Evolutionary conservation across 306 rosid species (phyloP), one percentile per base, ranked within the genome.

Genomic region (Inga leiocalycina): DNA sequence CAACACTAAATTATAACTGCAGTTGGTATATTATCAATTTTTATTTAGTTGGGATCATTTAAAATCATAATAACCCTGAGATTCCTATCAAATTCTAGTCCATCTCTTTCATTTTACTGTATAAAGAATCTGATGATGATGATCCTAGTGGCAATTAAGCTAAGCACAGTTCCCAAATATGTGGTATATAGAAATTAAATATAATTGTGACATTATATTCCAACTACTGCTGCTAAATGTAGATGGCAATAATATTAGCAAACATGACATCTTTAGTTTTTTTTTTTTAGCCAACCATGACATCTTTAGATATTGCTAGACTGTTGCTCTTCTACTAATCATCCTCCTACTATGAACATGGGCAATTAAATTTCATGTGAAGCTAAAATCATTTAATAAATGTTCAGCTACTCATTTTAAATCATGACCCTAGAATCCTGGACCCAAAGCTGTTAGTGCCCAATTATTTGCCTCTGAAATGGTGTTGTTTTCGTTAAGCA

Each of bases 201-300:
- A 76, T 35, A 76, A 75, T 70, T 24, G 80, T 27, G 78, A 76
- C 80, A n/a, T 49, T 0, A 14, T 49, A 49, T 76, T 83, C 78
- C 77, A 56, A 67, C 74, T 70, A 72, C 37, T 39, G 73, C 82
- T 16, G 41, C 72, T 12, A 10, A 41, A 43, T 43, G 2, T 32
- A 10, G 64, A 24, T 76, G 79, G 48, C 76, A 48, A 11, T 72
- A 45, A 45, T 45, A 45, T 67, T 35, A 67, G 72, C 72, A 35
- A 65, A 65, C 43, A 32, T 65, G 71, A 3, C 14, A 35, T 35
- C 46, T 35, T 67, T 34, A 67, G 22, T 32, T 32, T 32, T 32
- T 3, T 32, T 32, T 32, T 32, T 32, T 2, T 32, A 2, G 34
- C 34, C 34, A 32, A 32, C 34, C 34, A 32, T 65, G 71, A 3